Evolutionary conservation across 2,329 filamentous ascomycete species (phyloP).

Genomic region (Scolecobasidium constrictum): DNA sequence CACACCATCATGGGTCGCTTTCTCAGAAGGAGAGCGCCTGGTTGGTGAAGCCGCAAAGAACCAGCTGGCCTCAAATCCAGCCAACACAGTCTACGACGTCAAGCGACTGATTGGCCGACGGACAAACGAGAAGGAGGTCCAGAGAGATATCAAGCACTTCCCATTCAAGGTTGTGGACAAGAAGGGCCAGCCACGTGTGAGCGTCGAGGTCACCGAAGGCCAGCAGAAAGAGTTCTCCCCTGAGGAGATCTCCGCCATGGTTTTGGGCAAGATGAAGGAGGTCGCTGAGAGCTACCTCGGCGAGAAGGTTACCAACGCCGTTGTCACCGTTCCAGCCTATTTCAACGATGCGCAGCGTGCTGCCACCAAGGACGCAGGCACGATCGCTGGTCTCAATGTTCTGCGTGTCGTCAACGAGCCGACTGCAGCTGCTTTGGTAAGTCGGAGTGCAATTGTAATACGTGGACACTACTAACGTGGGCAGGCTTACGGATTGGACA

Average conservation of each 20-base stretch:
- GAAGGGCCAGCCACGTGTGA: slow-evolving; percentile 66
- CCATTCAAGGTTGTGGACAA: slow-evolving; percentile 89
- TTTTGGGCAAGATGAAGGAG: slow-evolving; percentile 77
- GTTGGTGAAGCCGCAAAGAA: slow-evolving; percentile 72
- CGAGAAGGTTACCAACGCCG: slow-evolving; percentile 75
- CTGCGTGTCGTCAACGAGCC: slow-evolving; percentile 99
- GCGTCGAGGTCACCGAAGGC: slow-evolving; percentile 12
- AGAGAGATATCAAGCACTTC: slow-evolving; percentile 95
- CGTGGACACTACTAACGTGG: too few relatives aligned
- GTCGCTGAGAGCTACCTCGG: slow-evolving; percentile 69
- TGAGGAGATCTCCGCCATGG: slow-evolving; percentile 72
- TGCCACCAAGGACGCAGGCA: slow-evolving; percentile 97
- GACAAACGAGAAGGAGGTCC: slow-evolving; percentile 59
- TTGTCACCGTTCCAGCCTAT: slow-evolving; percentile 96
- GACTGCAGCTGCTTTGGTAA: slow-evolving; percentile 91
- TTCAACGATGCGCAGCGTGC: slow-evolving; percentile 99
- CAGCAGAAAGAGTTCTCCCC: slow-evolving; percentile 63
- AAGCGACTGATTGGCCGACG: slow-evolving; percentile 43
- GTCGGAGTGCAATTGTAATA: too few relatives aligned
- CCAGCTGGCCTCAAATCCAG: slow-evolving; percentile 37
- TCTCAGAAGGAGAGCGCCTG: slow-evolving; percentile 92
- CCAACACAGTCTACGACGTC: slow-evolving; percentile 36
- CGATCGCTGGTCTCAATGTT: slow-evolving; percentile 93
- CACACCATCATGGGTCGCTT: slow-evolving; percentile 68
- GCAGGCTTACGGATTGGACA: slow-evolving; percentile 95